These are phyloP conservation scores for Cladosporium sp. DNA, from an alignment of 2,329 filamentous ascomycete genomes.

Conservation along the genomic window DNA sequence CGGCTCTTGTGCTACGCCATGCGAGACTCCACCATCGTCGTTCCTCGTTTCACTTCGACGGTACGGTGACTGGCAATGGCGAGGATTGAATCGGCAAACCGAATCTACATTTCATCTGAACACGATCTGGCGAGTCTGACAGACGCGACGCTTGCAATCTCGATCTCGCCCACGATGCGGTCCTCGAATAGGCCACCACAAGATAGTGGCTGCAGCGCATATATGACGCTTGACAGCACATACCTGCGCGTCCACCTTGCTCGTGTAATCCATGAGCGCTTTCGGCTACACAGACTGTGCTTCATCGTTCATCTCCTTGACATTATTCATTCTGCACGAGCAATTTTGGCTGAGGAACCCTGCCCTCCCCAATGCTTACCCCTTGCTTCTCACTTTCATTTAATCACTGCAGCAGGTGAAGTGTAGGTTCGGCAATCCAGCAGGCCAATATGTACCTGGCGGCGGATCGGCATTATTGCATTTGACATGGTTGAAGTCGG, in stretches of 20 bases:
- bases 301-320: slow-evolving; percentile 13
- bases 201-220: slow-evolving; percentile 22
- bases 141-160: slow-evolving; percentile 11
- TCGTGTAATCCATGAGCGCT: slow-evolving; percentile 14
- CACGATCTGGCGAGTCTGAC: slow-evolving; percentile 8
- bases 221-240: slow-evolving; percentile 25
- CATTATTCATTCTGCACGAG: slow-evolving; percentile 21
- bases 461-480: slow-evolving; percentile 16
- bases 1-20: slow-evolving; percentile 19
- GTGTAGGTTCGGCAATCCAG: neutral
- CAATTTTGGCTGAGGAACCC: too few relatives aligned
- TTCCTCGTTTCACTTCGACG: slow-evolving; percentile 11
- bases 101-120: slow-evolving; percentile 6
- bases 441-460: slow-evolving; percentile 12
- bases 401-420: too few relatives aligned
- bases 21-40: slow-evolving; percentile 14
- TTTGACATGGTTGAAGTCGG: slow-evolving; percentile 24
- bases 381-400: slow-evolving; percentile 8
- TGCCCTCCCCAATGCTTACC: slow-evolving; percentile 1
- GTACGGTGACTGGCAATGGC: slow-evolving; percentile 13
- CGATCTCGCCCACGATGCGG: slow-evolving; percentile 12
- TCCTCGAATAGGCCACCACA: slow-evolving; percentile 9
- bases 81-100: slow-evolving; percentile 13
- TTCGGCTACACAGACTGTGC: slow-evolving; percentile 21
- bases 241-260: slow-evolving; percentile 17